Evolutionary conservation across 352 stramenopile genomes (phyloP).

Genomic region (Phytophthora agathidicida): DNA sequence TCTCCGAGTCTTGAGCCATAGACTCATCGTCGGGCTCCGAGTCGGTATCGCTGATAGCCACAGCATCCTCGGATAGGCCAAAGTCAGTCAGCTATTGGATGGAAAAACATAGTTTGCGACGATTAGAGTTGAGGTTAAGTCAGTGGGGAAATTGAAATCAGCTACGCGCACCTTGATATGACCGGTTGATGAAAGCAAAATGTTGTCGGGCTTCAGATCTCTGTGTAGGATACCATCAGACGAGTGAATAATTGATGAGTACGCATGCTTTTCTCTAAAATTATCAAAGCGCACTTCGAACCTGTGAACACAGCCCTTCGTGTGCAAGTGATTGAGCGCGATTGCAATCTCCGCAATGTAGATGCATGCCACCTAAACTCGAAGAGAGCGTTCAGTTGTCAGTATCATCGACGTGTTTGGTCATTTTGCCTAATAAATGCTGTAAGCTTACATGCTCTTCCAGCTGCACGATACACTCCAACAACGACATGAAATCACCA

Average conservation of each 20-base stretch:
- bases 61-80: constrained; percentile 82
- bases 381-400: constrained; percentile 1
- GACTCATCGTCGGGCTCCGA: constrained; percentile 40
- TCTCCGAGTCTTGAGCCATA: constrained; percentile 19
- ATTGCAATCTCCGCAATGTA: constrained; percentile 91
- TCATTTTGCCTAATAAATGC: background rate
- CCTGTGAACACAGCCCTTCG: constrained; percentile 86
- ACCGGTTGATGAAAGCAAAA: constrained; percentile 86
- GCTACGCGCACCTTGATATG: constrained; percentile 78
- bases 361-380: constrained; percentile 70
- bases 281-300: constrained; percentile 21
- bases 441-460: constrained; percentile 70
- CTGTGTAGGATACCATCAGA: constrained; percentile 33
- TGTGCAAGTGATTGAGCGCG: constrained; percentile 86
- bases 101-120: background rate
- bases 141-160: background rate
- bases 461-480: constrained; percentile 89
- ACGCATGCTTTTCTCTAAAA: too few species aligned
- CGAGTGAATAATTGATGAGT: too few species aligned
- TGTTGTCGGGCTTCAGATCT: constrained; percentile 92
- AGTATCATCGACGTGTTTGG: background rate
- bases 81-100: constrained; percentile 83
- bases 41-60: constrained; percentile 41
- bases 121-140: background rate
- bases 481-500: constrained; percentile 90